Evolutionary conservation across 2,329 filamentous ascomycete species (phyloP), one percentile per base, ranked within the genome.

Genomic region (Cytospora paraplurivora): DNA sequence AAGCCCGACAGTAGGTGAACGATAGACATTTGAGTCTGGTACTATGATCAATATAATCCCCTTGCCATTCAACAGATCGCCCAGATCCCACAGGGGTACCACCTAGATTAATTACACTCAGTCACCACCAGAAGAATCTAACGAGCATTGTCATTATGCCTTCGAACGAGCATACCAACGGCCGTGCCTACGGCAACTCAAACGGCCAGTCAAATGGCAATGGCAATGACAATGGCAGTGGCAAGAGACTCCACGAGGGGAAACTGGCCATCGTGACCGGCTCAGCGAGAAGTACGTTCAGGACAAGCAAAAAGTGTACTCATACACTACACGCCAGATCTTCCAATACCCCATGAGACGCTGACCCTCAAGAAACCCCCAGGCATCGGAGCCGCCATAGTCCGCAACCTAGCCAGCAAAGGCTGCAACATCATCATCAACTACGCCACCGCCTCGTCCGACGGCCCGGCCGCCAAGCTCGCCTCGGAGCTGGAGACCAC

Each of bases 311-410:
- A 1, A 47, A 4, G 7, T 21, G n/a, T 38, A 6, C 12, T 38
- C 12, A 13, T 6, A 38, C 10, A 38, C 44, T n/a, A 7, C 44
- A 10, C 21, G 1, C 4, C 44, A 47, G 11, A 12, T 1, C 12
- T 1, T 47, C 8, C 8, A 21, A 44, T n/a, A n/a, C 11, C 44
- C n/a, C 44, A 47, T 10, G 21, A 27, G 15, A 1, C 12, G 47
- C 41, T 44, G 44, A 62, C 13, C 34, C n/a, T 12, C 13, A 4
- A n/a, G n/a, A n/a, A n/a, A n/a, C n/a, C 13, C 19, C 34, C 13
- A 79, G 66, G 67, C 12, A 68, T 68, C 51, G 67, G 67, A 12
- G 67, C 64, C 35, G 66, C 64, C 13, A 56, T 65, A 11, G 64
- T 54, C 5, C 53, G 53, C 15, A 38, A 63, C 1, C 54, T 68